Evolutionary conservation across 2,329 filamentous ascomycete genomes (phyloP), one percentile per base, ranked within the genome.

Genomic region (Cladosporium sp.): DNA sequence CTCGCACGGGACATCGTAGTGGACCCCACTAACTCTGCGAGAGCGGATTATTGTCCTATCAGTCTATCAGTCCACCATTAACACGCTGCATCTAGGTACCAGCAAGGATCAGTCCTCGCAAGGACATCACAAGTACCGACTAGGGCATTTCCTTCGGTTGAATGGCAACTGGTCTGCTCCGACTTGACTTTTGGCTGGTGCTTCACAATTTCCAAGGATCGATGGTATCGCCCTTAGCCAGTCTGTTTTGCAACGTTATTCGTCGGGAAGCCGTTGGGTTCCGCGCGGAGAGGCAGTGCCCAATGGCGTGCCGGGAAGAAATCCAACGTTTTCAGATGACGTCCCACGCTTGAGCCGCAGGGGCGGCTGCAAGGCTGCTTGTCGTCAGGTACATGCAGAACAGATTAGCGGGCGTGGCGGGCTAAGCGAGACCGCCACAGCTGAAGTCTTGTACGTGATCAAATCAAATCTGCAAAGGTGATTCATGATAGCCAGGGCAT

Each of bases 281-380:
- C 40, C 52, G 40, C 52, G 52, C 52, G 22, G 20, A 32, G 20
- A 7, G 32, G 13, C 20, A 28, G 40, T 47, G 40, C 10, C 52
- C 52, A 55, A 55, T 55, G 40, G 52, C 32, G 40, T 55, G 52
- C 52, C 52, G 39, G 47, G 52, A 55, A 28, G 15, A 10, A 24
- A 47, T 55, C 52, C 52, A 55, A 55, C 52, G 52, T 28, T 47
- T 55, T 55, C 13, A 39, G 15, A 55, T 55, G 52, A 55, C 52
- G 52, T 55, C 32, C 15, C 13, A 37, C 28, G 37, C 40, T 55
- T 47, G 22, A 55, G 52, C 52, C 52, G 52, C 40, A 17, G 28
- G 40, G 44, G 52, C 52, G 40, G 52, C 40, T 55, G 19, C 32
- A 35, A 36, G 34, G 32, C 47, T 50, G 28, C 32, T 37, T 35